Evolutionary conservation across 352 stramenopile genomes (phyloP), one percentile per base, ranked within the genome.

Genomic region (Globisporangium parvum): DNA sequence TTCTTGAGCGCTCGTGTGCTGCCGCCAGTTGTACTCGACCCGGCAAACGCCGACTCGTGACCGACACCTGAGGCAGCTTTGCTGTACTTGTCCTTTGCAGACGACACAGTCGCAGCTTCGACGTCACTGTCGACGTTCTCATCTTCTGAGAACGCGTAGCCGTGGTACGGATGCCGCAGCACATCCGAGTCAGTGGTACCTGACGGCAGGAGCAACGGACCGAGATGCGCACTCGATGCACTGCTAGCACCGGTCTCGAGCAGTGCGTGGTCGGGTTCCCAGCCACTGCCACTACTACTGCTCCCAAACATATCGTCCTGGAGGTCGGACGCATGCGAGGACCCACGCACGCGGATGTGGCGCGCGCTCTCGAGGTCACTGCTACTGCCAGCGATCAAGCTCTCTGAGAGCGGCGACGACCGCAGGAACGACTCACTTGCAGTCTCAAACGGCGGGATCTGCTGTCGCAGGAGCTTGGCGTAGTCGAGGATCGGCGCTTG

Each of bases 101-200:
- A 70, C 2, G 59, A 61, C 35, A 47, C 45, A 3, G 55, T 68
- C n/a, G 69, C 69, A 57, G 67, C 66, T 53, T 87, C 77, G 0
- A 87, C 67, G 26, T 86, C 76, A 46, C 75, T 88, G 50, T 89
- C 75, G 8, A 86, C 70, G 42, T 87, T 81, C 31, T 91, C 81
- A 24, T 89, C 75, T 56, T 91, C 77, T 6, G 81, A 89, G 59
- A 91, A 91, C 2, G 81, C 81, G 47, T 91, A 91, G 10, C 81
- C 81, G 55, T 87, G 78, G 53, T 91, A 91, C 47, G 77, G 58
- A 9, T 69, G 62, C 2, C 60, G 59, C 18, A 53, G 40, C 0
- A 28, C 42, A 14, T 59, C 62, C 12, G 40, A 52, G 23, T 62
- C 58, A 23, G 45, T 23, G 6, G 20, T 8, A 6, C 17, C 20